Evolutionary conservation across 2,329 filamentous ascomycete genomes (phyloP), one percentile per base, ranked within the genome.

Genomic region (Apiospora marii): DNA sequence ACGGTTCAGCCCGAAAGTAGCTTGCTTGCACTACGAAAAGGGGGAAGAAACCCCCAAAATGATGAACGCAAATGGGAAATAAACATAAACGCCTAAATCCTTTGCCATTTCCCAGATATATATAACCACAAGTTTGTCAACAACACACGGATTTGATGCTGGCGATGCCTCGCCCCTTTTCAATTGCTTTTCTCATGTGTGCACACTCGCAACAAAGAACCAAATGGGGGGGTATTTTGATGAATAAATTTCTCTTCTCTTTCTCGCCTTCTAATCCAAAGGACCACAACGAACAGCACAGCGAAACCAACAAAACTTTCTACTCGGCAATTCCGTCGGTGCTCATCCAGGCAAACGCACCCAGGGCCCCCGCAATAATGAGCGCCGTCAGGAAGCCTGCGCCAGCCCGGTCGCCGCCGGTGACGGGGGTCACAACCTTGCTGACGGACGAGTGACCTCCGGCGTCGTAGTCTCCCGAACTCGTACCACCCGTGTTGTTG

Each of bases 281-380:
- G 37, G 37, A 41, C 37, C 37, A 41, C 37, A 41, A 8, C 37
- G 10, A 41, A 10, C 37, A 41, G 37, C 10, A 41, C 37, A 10
- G 37, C 37, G 37, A 41, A 41, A 10, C 37, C 37, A 8, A 41
- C 7, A 41, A 8, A 41, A 41, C 6, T 41, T 41, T 41, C 22
- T 68, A 68, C 67, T 68, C 67, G 67, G 44, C 44, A 19, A 70
- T 70, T 6, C 67, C 67, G 12, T 70, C 81, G 12, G 80, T 61
- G 72, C 84, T 85, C 86, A 89, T 88, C 87, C 87, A 89, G 43
- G 83, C 80, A 79, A 87, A 88, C 5, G 83, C 83, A 22, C 83
- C 83, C 2, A 86, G 70, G 1, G 82, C 82, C 24, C 82, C 80
- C 0, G 82, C 81, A 30, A 87, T 76, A 4, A 88, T 74, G 2